phyloP scores from a whole-genome alignment of 2,329 filamentous ascomycete genomes.

The Gremmenia infestans region DNA sequence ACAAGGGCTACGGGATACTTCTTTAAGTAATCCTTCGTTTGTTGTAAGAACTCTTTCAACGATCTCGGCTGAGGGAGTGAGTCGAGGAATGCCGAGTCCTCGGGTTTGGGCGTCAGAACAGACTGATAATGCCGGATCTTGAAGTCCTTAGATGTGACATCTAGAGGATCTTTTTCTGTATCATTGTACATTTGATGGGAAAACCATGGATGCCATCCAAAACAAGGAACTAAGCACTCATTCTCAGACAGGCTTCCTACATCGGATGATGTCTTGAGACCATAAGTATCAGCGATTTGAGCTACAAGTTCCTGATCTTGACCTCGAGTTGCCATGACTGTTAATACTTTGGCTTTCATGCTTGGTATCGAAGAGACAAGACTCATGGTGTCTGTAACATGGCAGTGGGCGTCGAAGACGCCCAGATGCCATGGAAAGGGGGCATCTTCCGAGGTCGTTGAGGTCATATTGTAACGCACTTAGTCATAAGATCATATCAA shows the following conservation, averaged over 20 bases:
- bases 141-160: constrained; percentile 21
- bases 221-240: constrained; percentile 60
- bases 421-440: constrained; percentile 65
- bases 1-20: constrained; percentile 60
- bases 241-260: constrained; percentile 22
- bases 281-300: constrained; percentile 51
- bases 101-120: constrained; percentile 55
- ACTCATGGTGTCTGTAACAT: constrained; percentile 73
- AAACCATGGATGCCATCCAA: constrained; percentile 88
- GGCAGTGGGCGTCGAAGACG: constrained; percentile 76
- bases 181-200: constrained; percentile 71
- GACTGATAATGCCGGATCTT: constrained; percentile 58
- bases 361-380: constrained; percentile 50
- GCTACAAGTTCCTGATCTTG: constrained; percentile 73
- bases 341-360: constrained; percentile 64
- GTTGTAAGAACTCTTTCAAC: constrained; percentile 51
- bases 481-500: no score
- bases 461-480: background rate
- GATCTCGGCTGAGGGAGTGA: constrained; percentile 56
- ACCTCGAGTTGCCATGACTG: constrained; percentile 71
- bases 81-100: constrained; percentile 38
- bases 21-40: constrained; percentile 51
- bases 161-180: constrained; percentile 23
- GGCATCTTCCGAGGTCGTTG: background rate
- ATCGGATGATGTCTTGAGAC: constrained; percentile 35